Conservation (phyloP, 106 monocot genomes). For the Narthecium ossifragum region DNA sequence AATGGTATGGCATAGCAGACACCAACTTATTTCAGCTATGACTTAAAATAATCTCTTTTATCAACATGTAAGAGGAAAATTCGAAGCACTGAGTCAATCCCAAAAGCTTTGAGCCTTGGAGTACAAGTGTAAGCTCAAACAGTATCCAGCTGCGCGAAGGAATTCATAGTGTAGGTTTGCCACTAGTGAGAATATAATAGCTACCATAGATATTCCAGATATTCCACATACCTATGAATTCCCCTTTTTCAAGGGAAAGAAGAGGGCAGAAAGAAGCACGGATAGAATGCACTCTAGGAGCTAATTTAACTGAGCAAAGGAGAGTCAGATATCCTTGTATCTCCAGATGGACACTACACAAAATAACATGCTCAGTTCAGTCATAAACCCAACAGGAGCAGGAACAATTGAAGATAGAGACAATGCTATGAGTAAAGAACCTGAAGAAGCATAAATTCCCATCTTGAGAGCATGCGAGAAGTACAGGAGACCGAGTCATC, state of each 20-base stretch:
- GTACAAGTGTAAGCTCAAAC: too few relatives aligned
- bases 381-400: not conserved
- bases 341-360: constrained; percentile 75
- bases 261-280: constrained; percentile 91
- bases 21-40: too few relatives aligned
- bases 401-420: not conserved
- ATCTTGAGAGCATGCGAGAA: constrained; percentile 87
- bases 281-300: constrained; percentile 60
- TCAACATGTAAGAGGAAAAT: too few relatives aligned
- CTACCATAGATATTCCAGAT: too few relatives aligned
- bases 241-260: constrained; percentile 96
- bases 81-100: too few relatives aligned
- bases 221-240: constrained; percentile 86
- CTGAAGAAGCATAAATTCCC: constrained; percentile 76
- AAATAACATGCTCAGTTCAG: constrained; percentile 2
- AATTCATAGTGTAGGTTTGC: too few relatives aligned
- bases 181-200: too few relatives aligned
- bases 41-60: too few relatives aligned
- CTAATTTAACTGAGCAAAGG: constrained; percentile 79
- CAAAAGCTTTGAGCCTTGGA: too few relatives aligned
- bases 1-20: too few relatives aligned
- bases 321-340: constrained; percentile 79
- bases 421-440: not conserved
- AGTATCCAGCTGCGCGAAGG: too few relatives aligned
- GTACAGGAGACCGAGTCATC: constrained; percentile 69